Evolutionary conservation across 192 early-diverging fungal genomes (phyloP).

Genomic region (Paraglomus occultum): DNA sequence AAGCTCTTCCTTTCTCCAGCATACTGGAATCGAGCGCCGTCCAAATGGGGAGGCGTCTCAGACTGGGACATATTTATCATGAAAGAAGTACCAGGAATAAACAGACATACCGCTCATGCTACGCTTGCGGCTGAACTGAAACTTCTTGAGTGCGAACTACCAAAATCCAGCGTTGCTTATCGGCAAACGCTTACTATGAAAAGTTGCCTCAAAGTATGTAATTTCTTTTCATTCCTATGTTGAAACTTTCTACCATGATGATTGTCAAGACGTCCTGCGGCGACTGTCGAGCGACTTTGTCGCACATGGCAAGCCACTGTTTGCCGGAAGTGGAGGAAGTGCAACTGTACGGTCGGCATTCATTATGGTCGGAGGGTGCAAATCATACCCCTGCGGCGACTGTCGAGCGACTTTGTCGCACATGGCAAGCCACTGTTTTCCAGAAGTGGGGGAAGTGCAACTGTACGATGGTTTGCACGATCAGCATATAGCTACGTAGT

Average conservation of each 20-base stretch:
- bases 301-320: slow-evolving; percentile 3
- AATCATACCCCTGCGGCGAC: neutral
- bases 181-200: no score
- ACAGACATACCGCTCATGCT: neutral
- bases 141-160: neutral
- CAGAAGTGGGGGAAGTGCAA: slow-evolving; percentile 17
- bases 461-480: neutral
- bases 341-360: slow-evolving; percentile 15
- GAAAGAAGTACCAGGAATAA: neutral
- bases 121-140: slow-evolving; percentile 3
- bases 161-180: no score
- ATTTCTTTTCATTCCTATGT: no score
- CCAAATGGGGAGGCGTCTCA: neutral
- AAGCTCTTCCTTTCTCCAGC: neutral
- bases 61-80: slow-evolving; percentile 11
- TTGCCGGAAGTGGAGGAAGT: slow-evolving; percentile 22
- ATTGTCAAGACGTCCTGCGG: no score
- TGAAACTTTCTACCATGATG: no score
- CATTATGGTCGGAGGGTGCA: neutral
- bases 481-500: neutral
- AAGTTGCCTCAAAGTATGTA: no score
- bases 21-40: slow-evolving; percentile 6
- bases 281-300: slow-evolving; percentile 13
- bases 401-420: slow-evolving; percentile 18
- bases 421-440: slow-evolving; percentile 16